Conservation (phyloP, 192 early-diverging fungal species). For the Gigaspora rosea region DNA sequence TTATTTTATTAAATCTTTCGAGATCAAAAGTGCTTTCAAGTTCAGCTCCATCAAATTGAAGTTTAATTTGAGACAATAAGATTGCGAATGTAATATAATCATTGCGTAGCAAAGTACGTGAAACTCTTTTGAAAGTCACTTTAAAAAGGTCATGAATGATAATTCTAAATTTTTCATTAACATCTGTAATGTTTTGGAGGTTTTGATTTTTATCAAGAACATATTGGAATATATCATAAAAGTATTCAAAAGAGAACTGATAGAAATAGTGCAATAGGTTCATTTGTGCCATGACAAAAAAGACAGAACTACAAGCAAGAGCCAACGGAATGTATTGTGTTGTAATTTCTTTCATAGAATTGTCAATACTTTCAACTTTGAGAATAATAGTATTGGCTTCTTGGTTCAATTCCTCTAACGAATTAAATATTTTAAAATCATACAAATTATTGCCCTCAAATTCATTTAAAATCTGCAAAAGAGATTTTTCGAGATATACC, state of each 20-base stretch:
- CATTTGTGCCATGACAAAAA: conserved; percentile 95
- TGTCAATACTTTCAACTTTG: conserved; percentile 93
- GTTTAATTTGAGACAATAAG: conserved; percentile 84
- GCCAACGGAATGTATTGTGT: conserved; percentile 90
- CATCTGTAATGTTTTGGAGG: conserved; percentile 66
- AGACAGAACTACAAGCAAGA: conserved; percentile 86
- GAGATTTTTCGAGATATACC: conserved; percentile 88
- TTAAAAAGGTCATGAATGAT: conserved; percentile 83
- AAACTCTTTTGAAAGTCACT: conserved; percentile 76
- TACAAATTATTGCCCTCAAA: conserved; percentile 97
- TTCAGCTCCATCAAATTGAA: conserved; percentile 64
- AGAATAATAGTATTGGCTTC: conserved; percentile 92
- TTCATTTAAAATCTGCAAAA: conserved; percentile 91
- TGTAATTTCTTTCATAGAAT: conserved; percentile 90
- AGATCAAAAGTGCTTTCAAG: conserved; percentile 50
- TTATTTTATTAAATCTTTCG: conserved; percentile 46
- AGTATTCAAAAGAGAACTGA: conserved; percentile 98
- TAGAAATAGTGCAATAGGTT: conserved; percentile 90
- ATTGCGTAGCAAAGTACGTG: conserved; percentile 85
- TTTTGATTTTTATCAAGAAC: conserved; percentile 47
- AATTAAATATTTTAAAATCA: conserved; percentile 91
- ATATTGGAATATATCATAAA: conserved; percentile 94
- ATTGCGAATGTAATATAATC: conserved; percentile 90
- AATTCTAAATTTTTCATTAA: conserved; percentile 67
- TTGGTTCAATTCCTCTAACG: conserved; percentile 92